phyloP scores from a whole-genome alignment of 2,329 filamentous ascomycete genomes.

The Penicillium polonicum region DNA sequence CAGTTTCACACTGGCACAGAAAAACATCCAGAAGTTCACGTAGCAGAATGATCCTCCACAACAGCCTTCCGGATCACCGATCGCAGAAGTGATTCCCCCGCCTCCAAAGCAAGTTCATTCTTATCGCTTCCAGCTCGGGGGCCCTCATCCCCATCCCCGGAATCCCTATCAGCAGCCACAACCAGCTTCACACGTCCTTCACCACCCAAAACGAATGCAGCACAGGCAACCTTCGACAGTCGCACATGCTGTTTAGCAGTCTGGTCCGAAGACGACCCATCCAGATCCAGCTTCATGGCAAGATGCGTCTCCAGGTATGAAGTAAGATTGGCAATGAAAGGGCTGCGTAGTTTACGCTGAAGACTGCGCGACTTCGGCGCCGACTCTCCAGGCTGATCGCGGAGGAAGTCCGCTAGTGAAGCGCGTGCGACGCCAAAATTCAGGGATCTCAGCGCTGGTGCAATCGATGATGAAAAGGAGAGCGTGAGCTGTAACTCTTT shows the following conservation, averaged over 20 bases:
- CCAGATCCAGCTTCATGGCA: conserved; percentile 41
- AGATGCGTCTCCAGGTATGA: conserved; percentile 40
- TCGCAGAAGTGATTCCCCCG: conserved; percentile 34
- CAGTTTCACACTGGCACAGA: not conserved
- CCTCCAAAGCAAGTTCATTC: conserved; percentile 24
- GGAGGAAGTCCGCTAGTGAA: conserved; percentile 25
- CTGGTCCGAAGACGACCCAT: conserved; percentile 12
- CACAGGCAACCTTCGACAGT: conserved; percentile 40
- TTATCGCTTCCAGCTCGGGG: conserved; percentile 5
- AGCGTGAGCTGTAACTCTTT: conserved; percentile 43
- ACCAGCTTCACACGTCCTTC: conserved; percentile 43
- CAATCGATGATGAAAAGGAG: conserved; percentile 36
- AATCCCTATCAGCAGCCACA: conserved; percentile 23
- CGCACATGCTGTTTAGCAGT: conserved; percentile 30
- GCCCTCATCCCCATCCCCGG: conserved; percentile 13
- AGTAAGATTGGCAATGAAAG: conserved; percentile 28
- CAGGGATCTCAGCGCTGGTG: conserved; percentile 35
- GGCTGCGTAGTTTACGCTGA: conserved; percentile 12
- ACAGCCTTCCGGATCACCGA: conserved; percentile 33
- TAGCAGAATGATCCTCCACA: conserved; percentile 20
- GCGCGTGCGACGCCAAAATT: conserved; percentile 37
- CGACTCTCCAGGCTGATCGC: not conserved
- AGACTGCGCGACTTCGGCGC: conserved; percentile 9
- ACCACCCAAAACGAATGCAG: conserved; percentile 39
- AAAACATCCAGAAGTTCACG: conserved; percentile 2